phyloP scores from a whole-genome alignment of 352 stramenopile species.

The Pythium sukuiense region DNA sequence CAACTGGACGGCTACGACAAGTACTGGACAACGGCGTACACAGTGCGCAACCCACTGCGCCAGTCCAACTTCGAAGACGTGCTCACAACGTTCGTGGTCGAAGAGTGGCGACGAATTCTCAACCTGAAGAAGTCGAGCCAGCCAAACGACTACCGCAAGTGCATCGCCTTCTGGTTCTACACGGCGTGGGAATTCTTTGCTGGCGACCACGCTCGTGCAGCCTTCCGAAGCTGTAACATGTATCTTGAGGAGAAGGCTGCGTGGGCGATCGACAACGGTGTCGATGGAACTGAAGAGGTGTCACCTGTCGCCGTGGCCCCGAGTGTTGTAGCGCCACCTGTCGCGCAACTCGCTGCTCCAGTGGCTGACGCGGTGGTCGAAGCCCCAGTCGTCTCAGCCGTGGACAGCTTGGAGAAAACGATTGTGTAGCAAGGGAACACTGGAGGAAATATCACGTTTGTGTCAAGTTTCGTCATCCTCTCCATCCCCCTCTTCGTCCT shows the following conservation, averaged over 20 bases:
- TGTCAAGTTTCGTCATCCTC: neutral
- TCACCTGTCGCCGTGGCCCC: neutral
- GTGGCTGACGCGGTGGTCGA: neutral
- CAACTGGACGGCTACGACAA: conserved; percentile 80
- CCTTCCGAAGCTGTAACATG: conserved; percentile 86
- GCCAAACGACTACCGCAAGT: conserved; percentile 87
- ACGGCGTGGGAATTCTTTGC: conserved; percentile 84
- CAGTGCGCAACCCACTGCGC: conserved; percentile 68
- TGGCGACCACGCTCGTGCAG: conserved; percentile 64
- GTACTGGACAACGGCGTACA: conserved; percentile 81
- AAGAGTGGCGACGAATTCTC: conserved; percentile 79
- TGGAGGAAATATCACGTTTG: neutral
- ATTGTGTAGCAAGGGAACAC: conserved; percentile 16
- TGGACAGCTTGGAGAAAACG: conserved; percentile 22
- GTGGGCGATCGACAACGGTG: conserved; percentile 39
- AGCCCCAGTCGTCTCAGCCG: conserved; percentile 1
- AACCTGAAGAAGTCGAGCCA: conserved; percentile 81
- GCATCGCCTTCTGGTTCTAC: conserved; percentile 87
- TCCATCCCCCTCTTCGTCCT: neutral
- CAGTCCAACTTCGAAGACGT: conserved; percentile 76
- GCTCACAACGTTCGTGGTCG: conserved; percentile 63
- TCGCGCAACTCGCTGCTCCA: neutral
- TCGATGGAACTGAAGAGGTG: conserved; percentile 3
- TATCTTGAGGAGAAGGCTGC: conserved; percentile 70
- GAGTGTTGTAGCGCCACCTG: neutral